Evolutionary conservation across 441 rosid genomes (phyloP).

Genomic region (Corymbia calophylla): DNA sequence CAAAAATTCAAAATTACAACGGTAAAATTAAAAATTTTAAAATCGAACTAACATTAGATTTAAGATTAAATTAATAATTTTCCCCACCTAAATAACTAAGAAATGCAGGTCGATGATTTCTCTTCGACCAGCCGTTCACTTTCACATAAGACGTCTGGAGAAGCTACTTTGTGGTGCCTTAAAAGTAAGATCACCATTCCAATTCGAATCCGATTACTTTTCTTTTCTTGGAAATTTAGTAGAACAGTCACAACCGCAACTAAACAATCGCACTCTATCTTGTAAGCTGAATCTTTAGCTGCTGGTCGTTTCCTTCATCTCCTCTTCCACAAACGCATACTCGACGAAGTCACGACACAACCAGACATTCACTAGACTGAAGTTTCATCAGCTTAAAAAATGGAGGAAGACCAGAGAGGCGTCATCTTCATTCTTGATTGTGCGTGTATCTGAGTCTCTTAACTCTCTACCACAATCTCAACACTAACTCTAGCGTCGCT

Average conservation of each 20-base stretch:
- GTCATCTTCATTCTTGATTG: neutral
- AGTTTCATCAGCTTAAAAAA: neutral
- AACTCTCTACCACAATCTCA: neutral
- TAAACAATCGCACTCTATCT: neutral
- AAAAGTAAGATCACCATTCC: neutral
- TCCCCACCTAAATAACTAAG: neutral
- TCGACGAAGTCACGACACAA: neutral
- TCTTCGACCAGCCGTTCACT: neutral
- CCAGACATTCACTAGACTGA: neutral
- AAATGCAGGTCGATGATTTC: neutral
- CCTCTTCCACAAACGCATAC: neutral
- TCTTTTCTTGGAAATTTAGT: neutral
- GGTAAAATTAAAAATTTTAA: rapidly evolving
- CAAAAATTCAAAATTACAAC: neutral
- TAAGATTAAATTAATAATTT: rapidly evolving
- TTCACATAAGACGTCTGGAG: neutral
- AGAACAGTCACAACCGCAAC: neutral
- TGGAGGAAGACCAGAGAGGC: neutral
- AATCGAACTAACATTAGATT: rapidly evolving
- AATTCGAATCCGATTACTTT: neutral
- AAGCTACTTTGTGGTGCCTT: neutral
- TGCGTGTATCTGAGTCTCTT: neutral
- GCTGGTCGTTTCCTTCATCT: neutral
- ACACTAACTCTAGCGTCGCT: neutral
- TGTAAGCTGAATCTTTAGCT: neutral